A percentile compares a stretch with the other conserved stretches of the same genome.
Conservation (phyloP, 768 basidiomycete genomes). For the Russula sp. region DNA sequence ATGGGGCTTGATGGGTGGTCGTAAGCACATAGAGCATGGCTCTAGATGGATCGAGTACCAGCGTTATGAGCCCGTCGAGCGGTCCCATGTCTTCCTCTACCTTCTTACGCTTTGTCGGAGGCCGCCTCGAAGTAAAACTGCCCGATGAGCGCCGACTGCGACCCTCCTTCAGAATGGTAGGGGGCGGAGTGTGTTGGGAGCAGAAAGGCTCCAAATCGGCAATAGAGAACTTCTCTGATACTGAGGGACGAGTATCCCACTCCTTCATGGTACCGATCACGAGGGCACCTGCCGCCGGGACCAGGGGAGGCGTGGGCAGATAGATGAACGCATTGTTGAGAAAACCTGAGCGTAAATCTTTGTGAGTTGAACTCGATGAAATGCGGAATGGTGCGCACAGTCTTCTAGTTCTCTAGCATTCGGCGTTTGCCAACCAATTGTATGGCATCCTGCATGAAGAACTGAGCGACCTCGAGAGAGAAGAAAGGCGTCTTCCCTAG, state of each 20-base stretch:
- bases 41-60: conserved; percentile 23
- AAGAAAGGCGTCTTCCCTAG: background rate
- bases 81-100: conserved; percentile 19
- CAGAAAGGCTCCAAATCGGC: conserved; percentile 11
- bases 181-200: background rate
- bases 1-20: conserved; percentile 22
- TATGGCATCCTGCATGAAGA: conserved; percentile 15
- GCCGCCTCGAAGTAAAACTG: background rate
- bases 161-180: background rate
- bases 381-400: conserved; percentile 1
- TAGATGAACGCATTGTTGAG: conserved; percentile 18
- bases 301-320: conserved; percentile 9
- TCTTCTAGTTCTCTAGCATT: background rate
- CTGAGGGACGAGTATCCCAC: conserved; percentile 15
- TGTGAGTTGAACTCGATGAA: background rate
- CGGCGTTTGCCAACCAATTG: conserved; percentile 9
- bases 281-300: background rate
- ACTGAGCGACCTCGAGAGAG: conserved; percentile 14
- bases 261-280: background rate
- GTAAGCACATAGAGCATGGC: conserved; percentile 3
- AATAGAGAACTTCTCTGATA: conserved; percentile 11
- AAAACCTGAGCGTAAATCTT: background rate
- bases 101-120: conserved; percentile 13
- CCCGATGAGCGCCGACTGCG: background rate
- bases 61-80: conserved; percentile 23